Conservation (phyloP, 164 flowering plant species). For the Nelumbo lutea region DNA sequence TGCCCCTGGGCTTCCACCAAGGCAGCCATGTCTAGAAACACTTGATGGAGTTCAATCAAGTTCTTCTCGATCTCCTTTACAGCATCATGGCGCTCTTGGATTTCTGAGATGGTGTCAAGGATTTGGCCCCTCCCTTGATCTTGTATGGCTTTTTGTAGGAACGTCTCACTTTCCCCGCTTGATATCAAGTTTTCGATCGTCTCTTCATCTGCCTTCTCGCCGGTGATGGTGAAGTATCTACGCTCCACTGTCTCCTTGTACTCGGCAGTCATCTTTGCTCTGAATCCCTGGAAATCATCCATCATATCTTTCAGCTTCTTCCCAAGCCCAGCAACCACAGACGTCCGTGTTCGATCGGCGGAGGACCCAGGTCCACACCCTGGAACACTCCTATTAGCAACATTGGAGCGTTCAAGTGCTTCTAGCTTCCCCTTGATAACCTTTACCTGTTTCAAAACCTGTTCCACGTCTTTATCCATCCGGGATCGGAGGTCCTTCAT, state of each 20-base stretch:
- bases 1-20: conserved; percentile 38
- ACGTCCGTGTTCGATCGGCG: conserved; percentile 29
- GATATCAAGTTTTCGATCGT: conserved; percentile 27
- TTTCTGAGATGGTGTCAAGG: conserved; percentile 31
- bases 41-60: conserved; percentile 35
- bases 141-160: conserved; percentile 28
- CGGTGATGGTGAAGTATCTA: conserved; percentile 30
- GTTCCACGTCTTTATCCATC: conserved; percentile 28
- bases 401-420: conserved; percentile 26
- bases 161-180: conserved; percentile 26
- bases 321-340: conserved; percentile 28
- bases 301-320: conserved; percentile 35
- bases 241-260: conserved; percentile 31
- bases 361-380: conserved; percentile 32
- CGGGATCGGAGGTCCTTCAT: conserved; percentile 23
- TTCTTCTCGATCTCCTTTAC: conserved; percentile 32
- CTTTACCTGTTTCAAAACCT: conserved; percentile 23
- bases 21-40: conserved; percentile 37
- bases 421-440: conserved; percentile 27
- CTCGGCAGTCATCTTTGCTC: conserved; percentile 17
- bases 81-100: conserved; percentile 33
- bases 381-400: conserved; percentile 20
- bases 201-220: conserved; percentile 25
- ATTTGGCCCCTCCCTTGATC: conserved; percentile 31
- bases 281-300: conserved; percentile 28